Evolutionary conservation across 1,284 basidiomycete species (phyloP).

Genomic region (Irpex rosettiformis): DNA sequence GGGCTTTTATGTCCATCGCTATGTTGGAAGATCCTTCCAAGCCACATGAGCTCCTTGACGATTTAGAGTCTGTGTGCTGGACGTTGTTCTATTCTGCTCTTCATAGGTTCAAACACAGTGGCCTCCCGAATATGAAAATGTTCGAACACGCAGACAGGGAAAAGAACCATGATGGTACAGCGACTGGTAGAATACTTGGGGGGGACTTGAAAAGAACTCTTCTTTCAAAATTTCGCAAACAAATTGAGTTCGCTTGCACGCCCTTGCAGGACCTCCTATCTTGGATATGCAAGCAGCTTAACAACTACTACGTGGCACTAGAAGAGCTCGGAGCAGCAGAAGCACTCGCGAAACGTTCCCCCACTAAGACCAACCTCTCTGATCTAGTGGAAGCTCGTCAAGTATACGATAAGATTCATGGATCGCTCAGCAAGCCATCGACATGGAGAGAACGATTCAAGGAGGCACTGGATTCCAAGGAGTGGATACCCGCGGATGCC

Average conservation of each 20-base stretch:
- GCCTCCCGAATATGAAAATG: not conserved
- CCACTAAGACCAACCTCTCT: too few species aligned
- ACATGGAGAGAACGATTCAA: too few species aligned
- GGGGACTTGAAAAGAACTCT: not conserved
- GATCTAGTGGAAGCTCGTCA: too few species aligned
- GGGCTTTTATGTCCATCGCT: not conserved
- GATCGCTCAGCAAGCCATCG: too few species aligned
- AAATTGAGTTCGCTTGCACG: not conserved
- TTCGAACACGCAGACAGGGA: not conserved
- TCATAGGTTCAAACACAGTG: not conserved
- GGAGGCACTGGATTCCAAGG: too few species aligned
- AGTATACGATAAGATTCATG: too few species aligned
- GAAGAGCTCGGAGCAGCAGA: too few species aligned
- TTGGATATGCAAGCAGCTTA: too few species aligned
- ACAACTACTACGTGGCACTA: too few species aligned
- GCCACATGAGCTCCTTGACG: slow-evolving; percentile 5
- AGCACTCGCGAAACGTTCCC: too few species aligned
- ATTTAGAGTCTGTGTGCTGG: slow-evolving; percentile 2
- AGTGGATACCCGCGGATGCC: too few species aligned
- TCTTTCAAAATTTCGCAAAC: not conserved
- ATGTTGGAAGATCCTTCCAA: not conserved
- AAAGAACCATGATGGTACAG: not conserved
- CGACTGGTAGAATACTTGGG: not conserved
- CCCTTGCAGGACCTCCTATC: not conserved
- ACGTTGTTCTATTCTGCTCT: not conserved